These are phyloP conservation scores for Phytophthora vignae DNA, from an alignment of 352 stramenopile genomes.

Conservation along the genomic window DNA sequence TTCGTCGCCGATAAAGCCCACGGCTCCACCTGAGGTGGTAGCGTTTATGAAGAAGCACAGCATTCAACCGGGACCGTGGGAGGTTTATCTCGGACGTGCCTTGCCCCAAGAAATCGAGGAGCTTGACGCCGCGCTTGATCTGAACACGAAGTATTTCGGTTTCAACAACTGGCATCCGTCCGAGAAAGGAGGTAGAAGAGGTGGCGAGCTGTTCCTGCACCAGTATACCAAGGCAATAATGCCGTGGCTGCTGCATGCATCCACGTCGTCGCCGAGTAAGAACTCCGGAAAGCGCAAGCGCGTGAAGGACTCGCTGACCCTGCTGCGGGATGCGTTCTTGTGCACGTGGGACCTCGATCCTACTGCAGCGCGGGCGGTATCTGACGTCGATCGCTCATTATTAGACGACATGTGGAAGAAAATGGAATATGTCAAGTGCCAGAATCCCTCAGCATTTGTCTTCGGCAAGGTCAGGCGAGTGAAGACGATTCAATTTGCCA, in stretches of 20 bases:
- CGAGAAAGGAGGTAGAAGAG: constrained; percentile 72
- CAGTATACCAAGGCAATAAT: constrained; percentile 88
- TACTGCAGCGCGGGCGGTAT: constrained; percentile 70
- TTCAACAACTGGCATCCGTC: constrained; percentile 81
- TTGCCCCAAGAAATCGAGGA: constrained; percentile 76
- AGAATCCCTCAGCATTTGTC: constrained; percentile 74
- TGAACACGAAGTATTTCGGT: constrained; percentile 82
- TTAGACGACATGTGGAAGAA: constrained; percentile 90
- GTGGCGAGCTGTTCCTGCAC: constrained; percentile 84
- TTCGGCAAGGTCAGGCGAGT: constrained; percentile 74
- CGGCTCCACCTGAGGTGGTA: constrained; percentile 67
- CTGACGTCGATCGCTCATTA: constrained; percentile 72
- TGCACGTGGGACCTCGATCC: constrained; percentile 87
- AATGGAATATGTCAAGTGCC: constrained; percentile 75
- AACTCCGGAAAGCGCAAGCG: constrained; percentile 64
- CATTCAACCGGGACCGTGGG: constrained; percentile 82
- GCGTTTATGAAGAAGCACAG: constrained; percentile 83
- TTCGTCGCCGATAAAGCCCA: constrained; percentile 72
- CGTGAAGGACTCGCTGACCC: constrained; percentile 58
- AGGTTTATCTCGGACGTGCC: constrained; percentile 79
- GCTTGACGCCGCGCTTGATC: constrained; percentile 63
- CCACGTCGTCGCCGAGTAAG: constrained; percentile 54
- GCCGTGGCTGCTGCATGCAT: constrained; percentile 71
- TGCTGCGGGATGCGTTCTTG: constrained; percentile 83
- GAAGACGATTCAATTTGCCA: constrained; percentile 75